Conservation (phyloP, 768 basidiomycete genomes). For the Artomyces pyxidatus region DNA sequence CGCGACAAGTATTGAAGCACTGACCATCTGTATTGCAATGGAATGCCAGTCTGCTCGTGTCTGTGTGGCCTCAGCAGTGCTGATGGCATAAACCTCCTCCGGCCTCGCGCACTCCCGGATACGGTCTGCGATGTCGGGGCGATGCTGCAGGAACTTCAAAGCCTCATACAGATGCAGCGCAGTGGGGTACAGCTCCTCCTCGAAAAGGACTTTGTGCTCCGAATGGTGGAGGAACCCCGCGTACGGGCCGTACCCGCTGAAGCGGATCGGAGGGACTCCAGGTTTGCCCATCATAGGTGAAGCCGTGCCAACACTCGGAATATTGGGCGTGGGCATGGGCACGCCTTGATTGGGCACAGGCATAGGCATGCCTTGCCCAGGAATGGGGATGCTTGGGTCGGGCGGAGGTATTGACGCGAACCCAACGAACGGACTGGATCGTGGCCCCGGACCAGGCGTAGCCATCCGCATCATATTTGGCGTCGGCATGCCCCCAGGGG, state of each 20-base stretch:
- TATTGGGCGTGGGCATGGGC: constrained; percentile 15
- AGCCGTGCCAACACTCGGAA: constrained; percentile 8
- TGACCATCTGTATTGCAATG: constrained; percentile 41
- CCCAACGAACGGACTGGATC: no score
- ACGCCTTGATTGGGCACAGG: constrained; percentile 10
- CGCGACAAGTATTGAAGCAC: constrained; percentile 18
- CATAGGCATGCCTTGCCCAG: constrained; percentile 3
- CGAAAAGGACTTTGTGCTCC: constrained; percentile 49
- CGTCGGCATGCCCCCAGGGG: background rate
- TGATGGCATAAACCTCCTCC: constrained; percentile 31
- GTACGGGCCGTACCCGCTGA: constrained; percentile 23
- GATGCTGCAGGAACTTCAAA: constrained; percentile 50
- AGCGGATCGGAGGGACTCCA: constrained; percentile 21
- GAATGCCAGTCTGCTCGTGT: constrained; percentile 51
- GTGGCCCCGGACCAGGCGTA: background rate
- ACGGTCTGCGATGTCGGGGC: constrained; percentile 43
- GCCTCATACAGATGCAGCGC: constrained; percentile 75
- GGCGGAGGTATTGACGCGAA: background rate
- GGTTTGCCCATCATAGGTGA: no score
- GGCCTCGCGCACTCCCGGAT: constrained; percentile 40
- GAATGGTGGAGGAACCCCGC: constrained; percentile 60
- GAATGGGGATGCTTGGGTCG: background rate
- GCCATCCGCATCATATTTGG: constrained; percentile 2
- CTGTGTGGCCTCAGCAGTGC: constrained; percentile 21
- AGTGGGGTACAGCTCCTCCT: constrained; percentile 50